Base-by-base conservation (phyloP, 1,284 basidiomycete species). In the Rhodofomes roseus region DNA sequence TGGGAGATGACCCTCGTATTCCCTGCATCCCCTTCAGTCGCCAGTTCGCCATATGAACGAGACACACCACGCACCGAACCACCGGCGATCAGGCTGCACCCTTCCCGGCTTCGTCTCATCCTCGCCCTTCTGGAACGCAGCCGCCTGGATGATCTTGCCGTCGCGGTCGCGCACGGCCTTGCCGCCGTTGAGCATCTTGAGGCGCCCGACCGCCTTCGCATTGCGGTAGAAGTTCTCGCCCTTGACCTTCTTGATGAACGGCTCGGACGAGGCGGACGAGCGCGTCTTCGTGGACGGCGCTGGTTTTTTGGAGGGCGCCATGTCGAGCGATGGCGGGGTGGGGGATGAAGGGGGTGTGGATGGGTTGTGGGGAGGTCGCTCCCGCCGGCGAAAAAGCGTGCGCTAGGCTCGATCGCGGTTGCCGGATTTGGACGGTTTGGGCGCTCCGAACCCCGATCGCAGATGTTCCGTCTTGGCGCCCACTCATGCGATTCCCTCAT, bases 1-100 rank as follows among this genome's bases (percentile, higher is more conserved):
- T 98, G 95, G n/a, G 93, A 95, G 72, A 99, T 98, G 56, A 98
- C 96, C 70, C 97, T 83, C 12, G 97, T 99, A 77, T 99, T 99
- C 52, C 96, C 93, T 95, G 64, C 36, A 18, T 22, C 58, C 54
- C 29, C 50, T 56, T 61, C 16, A 59, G 40, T 39, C 11, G 44
- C 59, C 41, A n/a, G 36, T 14, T 18, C n/a, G 1, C 2, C 36
- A 2, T 3, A 2, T 16, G 27, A 3, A 40, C 36, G 43, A 46
- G n/a, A n/a, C n/a, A 23, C 54, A 46, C 40, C 43, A 82, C 90
- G 68, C 70, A 95, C 94, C 95, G 69, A 98, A 98, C 95, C 95
- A 97, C 67, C 95, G 77, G 61, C 93, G 81, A 80, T 98, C 96
- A 63, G 95, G 92, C 76, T 95, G 92, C 34, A 97, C 92, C 60